Conservation (phyloP, 2,329 filamentous ascomycete genomes). For the Monilinia polystroma region DNA sequence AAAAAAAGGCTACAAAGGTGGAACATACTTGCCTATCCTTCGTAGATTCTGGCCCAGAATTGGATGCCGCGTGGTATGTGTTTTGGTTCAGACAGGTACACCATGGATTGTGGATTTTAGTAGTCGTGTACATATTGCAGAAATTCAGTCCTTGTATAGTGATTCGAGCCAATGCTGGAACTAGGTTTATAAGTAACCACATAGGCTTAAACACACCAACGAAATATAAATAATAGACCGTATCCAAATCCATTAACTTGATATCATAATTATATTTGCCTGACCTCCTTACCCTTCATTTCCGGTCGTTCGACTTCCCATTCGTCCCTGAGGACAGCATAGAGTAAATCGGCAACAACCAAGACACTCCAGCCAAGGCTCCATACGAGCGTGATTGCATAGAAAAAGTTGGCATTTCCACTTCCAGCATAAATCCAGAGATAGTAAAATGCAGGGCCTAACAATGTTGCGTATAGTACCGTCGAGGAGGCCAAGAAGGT, state of each 20-base stretch:
- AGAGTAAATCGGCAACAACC: conserved; percentile 76
- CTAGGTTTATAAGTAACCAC: neutral
- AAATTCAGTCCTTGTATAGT: neutral
- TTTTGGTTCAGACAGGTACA: neutral
- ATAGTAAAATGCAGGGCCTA: conserved; percentile 94
- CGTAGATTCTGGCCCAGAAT: neutral
- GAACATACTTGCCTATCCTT: neutral
- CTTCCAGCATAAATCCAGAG: conserved; percentile 98
- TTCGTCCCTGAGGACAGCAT: conserved; percentile 86
- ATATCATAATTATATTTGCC: conserved; percentile 37
- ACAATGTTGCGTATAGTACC: conserved; percentile 80
- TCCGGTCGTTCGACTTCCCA: conserved; percentile 91
- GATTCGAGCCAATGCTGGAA: neutral
- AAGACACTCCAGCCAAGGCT: conserved; percentile 84
- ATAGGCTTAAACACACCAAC: neutral
- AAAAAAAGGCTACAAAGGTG: neutral
- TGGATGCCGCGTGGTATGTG: neutral
- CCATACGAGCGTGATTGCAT: conserved; percentile 98
- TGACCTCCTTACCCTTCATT: conserved; percentile 79
- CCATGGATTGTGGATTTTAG: neutral
- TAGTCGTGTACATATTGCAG: neutral
- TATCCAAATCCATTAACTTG: conserved; percentile 6
- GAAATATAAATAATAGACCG: neutral
- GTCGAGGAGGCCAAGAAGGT: conserved; percentile 82
- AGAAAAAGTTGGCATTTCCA: conserved; percentile 99